Evolutionary conservation across 495 filamentous ascomycete genomes (phyloP).

Genomic region (Aspergillus homomorphus): DNA sequence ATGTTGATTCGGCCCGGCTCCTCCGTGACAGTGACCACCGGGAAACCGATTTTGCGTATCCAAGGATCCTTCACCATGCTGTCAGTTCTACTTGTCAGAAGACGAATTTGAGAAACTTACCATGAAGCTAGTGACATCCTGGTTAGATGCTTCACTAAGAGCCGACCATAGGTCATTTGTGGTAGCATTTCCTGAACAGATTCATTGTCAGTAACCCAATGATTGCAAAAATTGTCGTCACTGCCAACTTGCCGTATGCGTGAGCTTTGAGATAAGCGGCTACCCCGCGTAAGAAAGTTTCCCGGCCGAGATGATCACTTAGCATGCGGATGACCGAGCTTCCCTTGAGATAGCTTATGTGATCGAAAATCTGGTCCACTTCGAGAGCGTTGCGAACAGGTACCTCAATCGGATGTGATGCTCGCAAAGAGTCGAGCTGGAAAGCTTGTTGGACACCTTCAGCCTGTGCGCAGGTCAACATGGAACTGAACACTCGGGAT

Average conservation of each 20-base stretch:
- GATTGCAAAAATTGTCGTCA: neutral
- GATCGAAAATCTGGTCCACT: conserved; percentile 94
- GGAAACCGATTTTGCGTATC: conserved; percentile 94
- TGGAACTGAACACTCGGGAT: neutral
- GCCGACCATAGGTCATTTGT: conserved; percentile 90
- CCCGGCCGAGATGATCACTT: conserved; percentile 75
- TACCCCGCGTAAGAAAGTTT: conserved; percentile 86
- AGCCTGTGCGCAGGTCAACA: conserved; percentile 47
- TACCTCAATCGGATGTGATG: conserved; percentile 93
- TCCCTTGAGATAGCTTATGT: conserved; percentile 93
- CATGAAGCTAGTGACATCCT: conserved; percentile 86
- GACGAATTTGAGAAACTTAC: conserved; percentile 29
- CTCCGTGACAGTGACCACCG: conserved; percentile 81
- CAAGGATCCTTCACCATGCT: conserved; percentile 61
- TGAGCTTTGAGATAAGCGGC: conserved; percentile 83
- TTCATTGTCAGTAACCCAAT: neutral
- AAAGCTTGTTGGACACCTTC: conserved; percentile 91
- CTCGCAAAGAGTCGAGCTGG: conserved; percentile 78
- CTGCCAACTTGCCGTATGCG: conserved; percentile 55
- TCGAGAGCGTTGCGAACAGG: conserved; percentile 85
- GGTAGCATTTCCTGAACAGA: conserved; percentile 71
- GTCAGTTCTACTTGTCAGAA: conserved; percentile 13
- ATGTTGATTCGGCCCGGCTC: conserved; percentile 75
- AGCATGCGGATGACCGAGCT: conserved; percentile 95
- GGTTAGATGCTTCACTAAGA: conserved; percentile 83